These are phyloP conservation scores for Solidago caesia DNA, from an alignment of 129 eudicot species.

Conservation along the genomic window DNA sequence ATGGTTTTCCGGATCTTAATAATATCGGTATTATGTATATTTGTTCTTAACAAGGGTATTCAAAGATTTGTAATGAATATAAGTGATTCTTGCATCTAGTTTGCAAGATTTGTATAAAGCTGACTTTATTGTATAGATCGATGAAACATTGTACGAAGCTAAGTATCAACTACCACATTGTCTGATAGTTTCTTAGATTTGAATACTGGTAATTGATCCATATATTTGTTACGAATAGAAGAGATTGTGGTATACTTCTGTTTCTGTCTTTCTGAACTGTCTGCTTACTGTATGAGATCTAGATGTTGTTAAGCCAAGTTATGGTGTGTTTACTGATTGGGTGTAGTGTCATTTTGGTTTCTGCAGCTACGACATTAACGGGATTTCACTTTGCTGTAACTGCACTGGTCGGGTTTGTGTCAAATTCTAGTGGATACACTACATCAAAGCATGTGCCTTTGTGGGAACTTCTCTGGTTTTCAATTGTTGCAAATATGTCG, in stretches of 20 bases:
- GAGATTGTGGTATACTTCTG: not conserved
- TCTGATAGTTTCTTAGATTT: not conserved
- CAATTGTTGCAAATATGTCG: conserved; percentile 85
- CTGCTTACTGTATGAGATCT: not conserved
- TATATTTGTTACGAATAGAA: not conserved
- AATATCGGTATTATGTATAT: not conserved
- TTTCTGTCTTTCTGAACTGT: not conserved
- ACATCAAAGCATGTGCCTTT: conserved; percentile 80
- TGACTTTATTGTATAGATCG: conserved; percentile 14
- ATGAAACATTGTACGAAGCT: not conserved
- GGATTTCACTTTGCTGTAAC: conserved; percentile 87
- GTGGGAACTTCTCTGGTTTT: conserved; percentile 93
- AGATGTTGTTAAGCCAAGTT: not conserved
- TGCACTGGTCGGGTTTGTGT: conserved; percentile 73
- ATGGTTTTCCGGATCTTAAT: not conserved
- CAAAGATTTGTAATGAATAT: not conserved
- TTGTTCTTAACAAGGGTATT: not conserved
- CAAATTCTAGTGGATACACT: conserved; percentile 78
- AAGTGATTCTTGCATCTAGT: not conserved
- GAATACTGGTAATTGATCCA: not conserved
- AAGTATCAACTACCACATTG: not conserved
- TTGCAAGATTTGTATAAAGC: conserved; percentile 3
- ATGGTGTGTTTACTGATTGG: conserved; percentile 15
- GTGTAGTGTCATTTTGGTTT: conserved; percentile 20
- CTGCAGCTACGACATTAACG: conserved; percentile 80